Base-by-base conservation (phyloP, 352 stramenopile genomes). In the Globisporangium takayamanum region DNA sequence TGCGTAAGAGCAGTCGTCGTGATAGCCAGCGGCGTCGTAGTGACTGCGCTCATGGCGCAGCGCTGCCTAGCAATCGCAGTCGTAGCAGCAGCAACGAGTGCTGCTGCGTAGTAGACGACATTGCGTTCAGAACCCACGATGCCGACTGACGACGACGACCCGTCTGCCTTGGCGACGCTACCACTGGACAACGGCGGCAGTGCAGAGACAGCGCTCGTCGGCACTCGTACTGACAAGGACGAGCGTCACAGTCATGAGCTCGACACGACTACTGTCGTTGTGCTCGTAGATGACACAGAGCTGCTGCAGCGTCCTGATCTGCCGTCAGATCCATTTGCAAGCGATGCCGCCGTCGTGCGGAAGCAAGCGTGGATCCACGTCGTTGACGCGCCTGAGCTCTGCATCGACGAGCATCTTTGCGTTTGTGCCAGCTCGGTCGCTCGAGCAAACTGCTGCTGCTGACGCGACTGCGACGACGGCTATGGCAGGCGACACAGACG, bases 351-450 rank as follows among this genome's bases (percentile, higher is more conserved):
- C 22, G 33, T 14, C 48, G 26, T n/a, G 18, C 48, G 51, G 37
- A 81, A 81, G 59, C 59, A 76, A 28, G 78, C 78, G 1, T 88
- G 78, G 78, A 68, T 75, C 18, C 68, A 70, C 12, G 60, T 69
- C 0, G 42, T 74, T 2, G 53, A 57, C 2, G 6, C 51, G 2
- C 16, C 50, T 6, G 57, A 58, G 3, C n/a, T 45, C 6, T 16
- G 16, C 62, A 10, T 69, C 69, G 14, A 68, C 73, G 37, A 86
- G 65, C 46, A 87, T 89, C 44, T 86, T 89, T 50, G 54, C 74
- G 10, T 87, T 87, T 42, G 44, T 69, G 15, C 52, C 67, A 33
- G 18, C 48, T 2, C 44, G 49, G 37, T 11, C 33, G 37, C 22
- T 3, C 6, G 30, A 48, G 20, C 50, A 48, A 6, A 12, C 20